Base-by-base conservation (phyloP, 441 rosid genomes). In the Capsella rubella region DNA sequence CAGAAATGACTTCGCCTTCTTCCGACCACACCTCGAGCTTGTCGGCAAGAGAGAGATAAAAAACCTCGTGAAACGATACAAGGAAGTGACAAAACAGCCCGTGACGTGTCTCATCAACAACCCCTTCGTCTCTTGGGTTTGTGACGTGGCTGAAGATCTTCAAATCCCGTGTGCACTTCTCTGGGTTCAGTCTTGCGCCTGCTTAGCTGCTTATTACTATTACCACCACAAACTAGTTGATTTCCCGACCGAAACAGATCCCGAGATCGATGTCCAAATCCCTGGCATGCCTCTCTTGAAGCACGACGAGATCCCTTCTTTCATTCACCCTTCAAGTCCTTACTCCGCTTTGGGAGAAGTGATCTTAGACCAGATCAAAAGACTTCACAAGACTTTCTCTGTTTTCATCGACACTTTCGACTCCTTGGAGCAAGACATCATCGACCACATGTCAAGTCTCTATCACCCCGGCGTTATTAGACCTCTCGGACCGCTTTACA, bases 151-250 rank as follows among this genome's bases (percentile, higher is more conserved):
- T 0, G 85, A 82, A 52, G 68, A 70, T 54, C 85, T 93, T 4
- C 87, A 87, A 56, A 73, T 93, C 58, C 97, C 98, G 27, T 89
- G 89, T 14, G 97, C 97, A 2, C 78, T 91, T 81, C 89, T 91
- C 9, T 93, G 97, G 98, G 90, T 93, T 34, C 97, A 93, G 28
- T 89, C 97, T 4, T 89, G 92, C 8, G 91, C 94, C 1, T 85
- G 85, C 67, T 88, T 91, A 35, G 79, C 90, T 0, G 67, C 87
- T 28, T 88, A 91, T 67, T 91, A 91, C 51, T 83, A 88, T 72
- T 89, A 73, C 73, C 72, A 66, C 74, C 83, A 86, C 42, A 68
- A 75, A 6, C 78, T 82, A 13, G 86, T 82, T 8, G 74, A 80
- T 0, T 93, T 91, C 54, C 98, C 98, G 3, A 82, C 52, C 0